Percentiles rank a stretch among this genome's conserved stretches.
phyloP scores from a whole-genome alignment of 352 stramenopile genomes.

The Globisporangium megalacanthum region DNA sequence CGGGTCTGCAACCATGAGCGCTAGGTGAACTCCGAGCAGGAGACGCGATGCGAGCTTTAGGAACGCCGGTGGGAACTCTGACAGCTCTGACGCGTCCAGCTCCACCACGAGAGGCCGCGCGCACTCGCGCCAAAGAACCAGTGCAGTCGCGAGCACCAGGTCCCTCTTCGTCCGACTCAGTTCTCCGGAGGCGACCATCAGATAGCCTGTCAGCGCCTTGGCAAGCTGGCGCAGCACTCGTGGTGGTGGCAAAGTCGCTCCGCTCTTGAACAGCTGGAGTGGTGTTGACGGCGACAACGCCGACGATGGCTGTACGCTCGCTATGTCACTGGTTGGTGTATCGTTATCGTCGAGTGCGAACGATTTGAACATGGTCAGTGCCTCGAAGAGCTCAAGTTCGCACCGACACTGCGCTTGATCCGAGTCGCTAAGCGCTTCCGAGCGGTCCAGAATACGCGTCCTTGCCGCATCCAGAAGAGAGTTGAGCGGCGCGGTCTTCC shows the following conservation, averaged over 20 bases:
- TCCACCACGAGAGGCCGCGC: slow-evolving; percentile 22
- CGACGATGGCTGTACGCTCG: not conserved
- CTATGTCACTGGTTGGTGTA: not conserved
- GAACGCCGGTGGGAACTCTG: slow-evolving; percentile 14
- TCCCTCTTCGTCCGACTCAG: slow-evolving; percentile 26
- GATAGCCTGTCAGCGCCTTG: slow-evolving; percentile 21
- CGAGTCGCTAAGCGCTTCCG: not conserved
- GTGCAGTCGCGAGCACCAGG: slow-evolving; percentile 23
- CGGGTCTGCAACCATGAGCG: slow-evolving; percentile 31
- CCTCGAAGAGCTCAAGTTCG: slow-evolving; percentile 26
- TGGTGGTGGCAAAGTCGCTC: not conserved
- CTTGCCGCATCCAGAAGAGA: slow-evolving; percentile 19
- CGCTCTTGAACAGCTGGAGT: slow-evolving; percentile 1
- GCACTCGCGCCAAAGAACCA: slow-evolving; percentile 39
- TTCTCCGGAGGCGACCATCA: slow-evolving; percentile 15
- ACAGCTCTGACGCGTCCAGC: slow-evolving; percentile 22
- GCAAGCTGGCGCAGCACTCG: slow-evolving; percentile 5
- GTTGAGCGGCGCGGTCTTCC: slow-evolving; percentile 12
- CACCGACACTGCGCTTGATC: slow-evolving; percentile 7
- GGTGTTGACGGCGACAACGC: too few species aligned
- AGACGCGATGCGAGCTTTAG: slow-evolving; percentile 20
- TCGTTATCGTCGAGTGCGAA: not conserved
- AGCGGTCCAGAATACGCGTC: slow-evolving; percentile 1
- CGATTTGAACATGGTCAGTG: slow-evolving; percentile 9
- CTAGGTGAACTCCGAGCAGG: slow-evolving; percentile 34